phyloP scores from a whole-genome alignment of 225 moss, liverwort and hornwort species.

The Straminergon stramineum region DNA sequence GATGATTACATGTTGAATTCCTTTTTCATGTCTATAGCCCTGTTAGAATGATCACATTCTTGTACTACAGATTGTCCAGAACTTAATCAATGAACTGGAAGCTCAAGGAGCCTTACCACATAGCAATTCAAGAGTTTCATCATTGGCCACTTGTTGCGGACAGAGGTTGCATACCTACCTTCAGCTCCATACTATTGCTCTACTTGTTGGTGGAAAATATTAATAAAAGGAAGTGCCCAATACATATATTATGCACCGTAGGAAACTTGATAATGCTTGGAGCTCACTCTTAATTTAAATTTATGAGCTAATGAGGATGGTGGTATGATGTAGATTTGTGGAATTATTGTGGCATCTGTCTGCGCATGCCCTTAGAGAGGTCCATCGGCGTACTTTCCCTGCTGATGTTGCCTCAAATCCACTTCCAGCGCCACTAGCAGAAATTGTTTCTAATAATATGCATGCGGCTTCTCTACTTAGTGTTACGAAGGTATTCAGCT shows the following conservation, averaged over 20 bases:
- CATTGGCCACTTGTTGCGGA: slow-evolving; percentile 96
- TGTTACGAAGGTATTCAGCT: slow-evolving; percentile 73
- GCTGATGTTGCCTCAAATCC: slow-evolving; percentile 84
- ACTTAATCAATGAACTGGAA: slow-evolving; percentile 90
- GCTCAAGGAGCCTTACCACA: slow-evolving; percentile 96
- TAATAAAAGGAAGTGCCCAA: not conserved
- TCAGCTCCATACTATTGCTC: not conserved
- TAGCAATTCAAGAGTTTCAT: slow-evolving; percentile 96
- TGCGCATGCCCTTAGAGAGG: slow-evolving; percentile 91
- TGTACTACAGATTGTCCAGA: slow-evolving; percentile 83
- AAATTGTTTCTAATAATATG: slow-evolving; percentile 77
- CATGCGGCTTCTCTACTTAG: slow-evolving; percentile 89
- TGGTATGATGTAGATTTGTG: slow-evolving; percentile 71
- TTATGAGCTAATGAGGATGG: slow-evolving; percentile 20
- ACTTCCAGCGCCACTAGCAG: slow-evolving; percentile 80
- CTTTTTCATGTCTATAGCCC: not conserved
- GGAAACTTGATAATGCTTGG: not conserved
- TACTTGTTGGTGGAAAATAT: not conserved
- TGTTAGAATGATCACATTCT: not conserved
- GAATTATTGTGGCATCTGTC: slow-evolving; percentile 99
- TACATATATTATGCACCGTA: not conserved
- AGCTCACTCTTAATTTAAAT: not conserved
- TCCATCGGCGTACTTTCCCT: slow-evolving; percentile 87
- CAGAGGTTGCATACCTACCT: slow-evolving; percentile 55
- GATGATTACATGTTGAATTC: not conserved